A percentile compares a stretch with the other conserved stretches of the same genome.
These are phyloP conservation scores for Pseudogymnoascus sp. DNA, from an alignment of 2,329 filamentous ascomycete genomes.

Conservation along the genomic window DNA sequence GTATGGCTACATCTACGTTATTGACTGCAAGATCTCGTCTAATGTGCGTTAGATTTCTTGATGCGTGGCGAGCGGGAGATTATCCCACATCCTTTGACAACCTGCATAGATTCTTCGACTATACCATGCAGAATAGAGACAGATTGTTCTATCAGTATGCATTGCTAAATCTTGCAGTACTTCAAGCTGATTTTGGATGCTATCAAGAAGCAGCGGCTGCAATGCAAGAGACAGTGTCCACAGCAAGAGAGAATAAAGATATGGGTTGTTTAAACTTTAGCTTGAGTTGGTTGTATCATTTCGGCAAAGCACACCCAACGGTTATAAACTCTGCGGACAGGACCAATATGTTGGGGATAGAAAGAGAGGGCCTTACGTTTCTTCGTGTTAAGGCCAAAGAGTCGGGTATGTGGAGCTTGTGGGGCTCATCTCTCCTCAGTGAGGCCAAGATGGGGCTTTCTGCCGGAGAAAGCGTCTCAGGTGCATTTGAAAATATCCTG, in stretches of 20 bases:
- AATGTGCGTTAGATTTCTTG: constrained; percentile 58
- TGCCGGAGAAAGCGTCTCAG: constrained; percentile 56
- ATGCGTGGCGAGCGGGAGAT: constrained; percentile 86
- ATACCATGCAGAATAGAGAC: constrained; percentile 79
- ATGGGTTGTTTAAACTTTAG: constrained; percentile 90
- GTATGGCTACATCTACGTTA: constrained; percentile 31
- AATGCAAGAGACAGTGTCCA: constrained; percentile 90
- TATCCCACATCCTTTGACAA: constrained; percentile 84
- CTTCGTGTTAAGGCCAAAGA: constrained; percentile 81
- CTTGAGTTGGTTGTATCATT: constrained; percentile 92
- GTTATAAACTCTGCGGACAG: constrained; percentile 63
- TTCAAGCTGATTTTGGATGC: constrained; percentile 93
- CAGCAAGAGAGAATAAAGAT: constrained; percentile 89
- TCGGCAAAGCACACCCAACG: constrained; percentile 74
- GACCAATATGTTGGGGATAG: constrained; percentile 65
- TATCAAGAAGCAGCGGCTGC: constrained; percentile 82
- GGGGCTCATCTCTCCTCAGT: constrained; percentile 74
- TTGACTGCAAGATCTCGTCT: constrained; percentile 16
- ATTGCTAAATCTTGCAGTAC: constrained; percentile 81
- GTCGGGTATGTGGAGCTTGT: constrained; percentile 73
- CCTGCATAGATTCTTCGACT: constrained; percentile 92
- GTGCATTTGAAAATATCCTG: constrained; percentile 68
- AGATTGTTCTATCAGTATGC: constrained; percentile 91
- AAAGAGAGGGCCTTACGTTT: constrained; percentile 74
- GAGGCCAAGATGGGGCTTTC: constrained; percentile 75